Evolutionary conservation across 2,329 filamentous ascomycete species (phyloP), one percentile per base, ranked within the genome.

Genomic region (Dactylonectria macrodidyma): DNA sequence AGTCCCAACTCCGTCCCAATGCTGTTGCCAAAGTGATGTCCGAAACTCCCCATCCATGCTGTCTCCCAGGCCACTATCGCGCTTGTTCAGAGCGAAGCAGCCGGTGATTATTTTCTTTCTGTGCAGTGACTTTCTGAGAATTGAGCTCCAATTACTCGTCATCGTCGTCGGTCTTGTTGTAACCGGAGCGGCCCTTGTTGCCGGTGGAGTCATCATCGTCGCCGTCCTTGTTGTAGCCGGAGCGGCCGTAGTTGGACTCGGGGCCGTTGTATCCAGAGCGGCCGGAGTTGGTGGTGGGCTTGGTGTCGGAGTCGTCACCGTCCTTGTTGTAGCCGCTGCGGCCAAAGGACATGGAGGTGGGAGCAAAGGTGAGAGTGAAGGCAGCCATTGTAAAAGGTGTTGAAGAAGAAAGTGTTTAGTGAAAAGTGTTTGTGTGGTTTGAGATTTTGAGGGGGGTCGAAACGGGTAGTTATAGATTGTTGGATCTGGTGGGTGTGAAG

Each of bases 181-280:
- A 84, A 70, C 83, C 82, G 62, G 80, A 83, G 76, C 79, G 83
- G 74, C 82, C 81, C 63, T 76, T 77, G 80, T 81, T 79, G 75
- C 78, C 76, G 75, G 80, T 75, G 65, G 77, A 71, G 67, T 73
- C 69, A n/a, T 71, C 72, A 44, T 75, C 71, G 78, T 75, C 75
- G 46, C 70, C 73, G 62, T 78, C 67, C 58, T 70, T 73, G 68
- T 73, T 73, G 70, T 74, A 71, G 63, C 70, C 67, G 55, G 63
- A 62, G 41, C 75, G 67, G 47, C 59, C 75, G 26, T 75, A 78
- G 65, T 80, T 77, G 68, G 74, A 75, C 65, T 77, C 76, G 71
- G 80, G 80, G 67, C 80, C 78, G 76, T 84, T 84, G 81, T 85
- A 84, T 68, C 83, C 82, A 62, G 80, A 83, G 76, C 79, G 83